A percentile compares a stretch with the other conserved stretches of the same genome.
Evolutionary conservation across 768 basidiomycete species (phyloP).

Genomic region (Podaxis sp.): DNA sequence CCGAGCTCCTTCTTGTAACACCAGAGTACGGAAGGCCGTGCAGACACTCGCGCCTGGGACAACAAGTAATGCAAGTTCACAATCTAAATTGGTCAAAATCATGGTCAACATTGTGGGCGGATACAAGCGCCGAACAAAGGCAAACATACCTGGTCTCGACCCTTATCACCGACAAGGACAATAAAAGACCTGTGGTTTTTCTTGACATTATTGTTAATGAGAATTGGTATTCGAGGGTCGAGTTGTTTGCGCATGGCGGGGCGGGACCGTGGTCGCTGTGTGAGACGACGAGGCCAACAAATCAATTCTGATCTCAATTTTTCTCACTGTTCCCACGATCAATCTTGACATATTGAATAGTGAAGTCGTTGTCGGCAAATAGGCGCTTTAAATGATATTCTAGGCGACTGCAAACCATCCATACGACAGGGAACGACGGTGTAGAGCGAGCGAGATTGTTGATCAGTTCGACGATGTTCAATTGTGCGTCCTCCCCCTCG

Average conservation of each 20-base stretch:
- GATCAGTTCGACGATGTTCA: constrained; percentile 1
- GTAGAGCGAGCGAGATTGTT: neutral
- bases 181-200: constrained; percentile 93
- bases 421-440: neutral
- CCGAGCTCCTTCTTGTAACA: constrained; percentile 99
- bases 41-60: constrained; percentile 86
- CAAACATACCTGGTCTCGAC: constrained; percentile 78
- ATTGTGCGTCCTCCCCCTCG: neutral
- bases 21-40: constrained; percentile 92
- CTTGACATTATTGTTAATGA: constrained; percentile 93
- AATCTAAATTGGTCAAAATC: constrained; percentile 47
- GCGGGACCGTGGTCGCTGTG: neutral
- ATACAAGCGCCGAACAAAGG: neutral
- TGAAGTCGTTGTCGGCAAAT: neutral
- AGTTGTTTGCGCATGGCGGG: constrained; percentile 82
- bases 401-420: constrained; percentile 5
- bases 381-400: neutral
- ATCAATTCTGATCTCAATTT: constrained; percentile 1
- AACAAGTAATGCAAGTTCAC: constrained; percentile 96
- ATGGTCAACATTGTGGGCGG: neutral
- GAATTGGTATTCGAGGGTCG: constrained; percentile 88
- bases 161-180: constrained; percentile 93
- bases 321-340: constrained; percentile 12
- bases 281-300: neutral
- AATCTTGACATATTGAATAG: neutral